These are phyloP conservation scores for Vanrija sp. DNA, from an alignment of 1,284 basidiomycete genomes.

Conservation along the genomic window DNA sequence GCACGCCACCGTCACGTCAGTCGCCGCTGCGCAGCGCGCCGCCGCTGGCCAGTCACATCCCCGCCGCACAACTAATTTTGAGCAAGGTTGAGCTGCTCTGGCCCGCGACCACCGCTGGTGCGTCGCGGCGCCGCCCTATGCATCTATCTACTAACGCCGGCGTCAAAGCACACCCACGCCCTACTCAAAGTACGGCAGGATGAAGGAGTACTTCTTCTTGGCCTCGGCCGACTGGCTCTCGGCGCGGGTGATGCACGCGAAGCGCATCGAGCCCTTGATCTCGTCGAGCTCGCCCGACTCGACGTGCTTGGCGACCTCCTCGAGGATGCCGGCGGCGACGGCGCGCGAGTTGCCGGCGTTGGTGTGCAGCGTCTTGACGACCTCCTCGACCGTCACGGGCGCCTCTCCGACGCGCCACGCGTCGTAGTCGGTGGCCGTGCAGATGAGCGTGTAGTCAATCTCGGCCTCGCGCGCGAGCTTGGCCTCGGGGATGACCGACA, in stretches of 20 bases:
- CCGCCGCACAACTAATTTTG: too few species aligned
- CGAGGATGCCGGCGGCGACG: slow-evolving; percentile 66
- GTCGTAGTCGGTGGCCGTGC: slow-evolving; percentile 87
- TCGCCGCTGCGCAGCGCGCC: too few species aligned
- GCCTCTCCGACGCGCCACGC: slow-evolving; percentile 76
- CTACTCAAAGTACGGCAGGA: slow-evolving; percentile 60
- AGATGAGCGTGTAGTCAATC: slow-evolving; percentile 82
- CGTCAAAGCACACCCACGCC: too few species aligned
- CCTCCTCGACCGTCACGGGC: slow-evolving; percentile 75
- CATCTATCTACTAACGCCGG: too few species aligned
- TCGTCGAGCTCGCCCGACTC: slow-evolving; percentile 57
- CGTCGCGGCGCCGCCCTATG: too few species aligned
- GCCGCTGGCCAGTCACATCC: too few species aligned
- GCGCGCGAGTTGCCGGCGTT: slow-evolving; percentile 78
- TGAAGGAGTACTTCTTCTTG: slow-evolving; percentile 67
- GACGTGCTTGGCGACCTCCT: slow-evolving; percentile 66
- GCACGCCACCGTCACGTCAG: too few species aligned
- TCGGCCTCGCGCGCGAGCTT: slow-evolving; percentile 95
- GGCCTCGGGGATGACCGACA: slow-evolving; percentile 92
- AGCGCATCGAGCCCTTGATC: slow-evolving; percentile 74
- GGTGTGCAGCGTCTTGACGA: slow-evolving; percentile 76
- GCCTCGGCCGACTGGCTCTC: slow-evolving; percentile 63
- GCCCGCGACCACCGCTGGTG: too few species aligned
- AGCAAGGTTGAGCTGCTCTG: too few species aligned
- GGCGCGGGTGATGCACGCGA: slow-evolving; percentile 73